Conservation (phyloP, 257 asterid species). For the Ophiorrhiza pumila region DNA sequence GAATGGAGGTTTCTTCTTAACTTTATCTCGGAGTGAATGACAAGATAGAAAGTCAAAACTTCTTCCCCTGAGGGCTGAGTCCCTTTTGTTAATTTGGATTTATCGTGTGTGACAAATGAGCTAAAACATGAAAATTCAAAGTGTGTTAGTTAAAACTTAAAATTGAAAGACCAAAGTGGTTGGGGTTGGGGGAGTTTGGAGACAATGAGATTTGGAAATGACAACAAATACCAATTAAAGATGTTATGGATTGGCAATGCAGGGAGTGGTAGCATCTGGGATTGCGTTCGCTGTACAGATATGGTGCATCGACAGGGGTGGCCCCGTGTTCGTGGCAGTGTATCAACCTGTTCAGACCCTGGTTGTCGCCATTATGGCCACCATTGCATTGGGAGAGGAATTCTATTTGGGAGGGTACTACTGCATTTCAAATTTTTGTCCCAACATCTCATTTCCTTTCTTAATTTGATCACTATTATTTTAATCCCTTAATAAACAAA, state of each 20-base stretch:
- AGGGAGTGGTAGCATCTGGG: slow-evolving; percentile 99
- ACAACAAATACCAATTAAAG: slow-evolving; percentile 1
- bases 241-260: slow-evolving; percentile 23
- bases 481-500: no score
- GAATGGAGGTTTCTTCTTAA: not conserved
- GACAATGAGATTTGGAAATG: slow-evolving; percentile 16
- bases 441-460: not conserved
- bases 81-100: not conserved
- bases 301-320: slow-evolving; percentile 99
- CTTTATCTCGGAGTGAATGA: not conserved
- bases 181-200: not conserved
- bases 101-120: slow-evolving; percentile 6
- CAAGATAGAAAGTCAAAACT: slow-evolving; percentile 11
- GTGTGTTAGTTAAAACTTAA: slow-evolving; percentile 22
- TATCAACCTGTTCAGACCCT: slow-evolving; percentile 99
- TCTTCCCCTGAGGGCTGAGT: not conserved
- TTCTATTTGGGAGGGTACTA: slow-evolving; percentile 92
- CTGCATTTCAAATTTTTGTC: not conserved
- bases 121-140: not conserved
- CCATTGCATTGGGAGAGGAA: slow-evolving; percentile 71
- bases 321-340: slow-evolving; percentile 98
- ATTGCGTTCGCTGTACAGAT: slow-evolving; percentile 99
- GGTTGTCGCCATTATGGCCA: slow-evolving; percentile 86
- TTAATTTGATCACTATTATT: not conserved
- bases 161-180: not conserved